Evolutionary conservation across 306 rosid species (phyloP).

Genomic region (Hylodesmum podocarpum): DNA sequence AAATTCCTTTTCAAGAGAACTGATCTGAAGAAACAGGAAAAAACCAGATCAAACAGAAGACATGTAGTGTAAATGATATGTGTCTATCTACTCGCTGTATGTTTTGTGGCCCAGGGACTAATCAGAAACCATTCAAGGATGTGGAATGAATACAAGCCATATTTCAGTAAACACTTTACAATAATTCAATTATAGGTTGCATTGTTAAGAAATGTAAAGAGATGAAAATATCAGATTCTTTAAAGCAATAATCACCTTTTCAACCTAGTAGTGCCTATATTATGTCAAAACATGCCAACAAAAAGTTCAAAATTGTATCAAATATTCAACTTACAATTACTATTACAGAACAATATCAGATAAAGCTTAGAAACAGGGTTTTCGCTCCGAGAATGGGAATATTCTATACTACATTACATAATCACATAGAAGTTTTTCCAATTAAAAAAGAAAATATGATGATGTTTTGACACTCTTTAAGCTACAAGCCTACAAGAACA

Average conservation of each 20-base stretch:
- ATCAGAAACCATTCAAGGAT: constrained; percentile 9
- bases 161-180: neutral
- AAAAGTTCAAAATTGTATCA: constrained; percentile 7
- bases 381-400: no score
- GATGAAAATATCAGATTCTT: neutral
- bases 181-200: constrained; percentile 14
- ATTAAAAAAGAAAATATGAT: neutral
- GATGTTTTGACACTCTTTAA: constrained; percentile 1
- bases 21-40: constrained; percentile 36
- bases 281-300: constrained; percentile 3
- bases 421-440: no score
- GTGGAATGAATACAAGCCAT: neutral
- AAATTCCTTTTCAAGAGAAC: constrained; percentile 80
- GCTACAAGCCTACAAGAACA: constrained; percentile 13
- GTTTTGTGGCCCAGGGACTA: neutral
- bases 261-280: constrained; percentile 11
- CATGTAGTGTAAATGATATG: neutral
- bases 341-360: neutral
- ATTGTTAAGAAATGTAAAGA: neutral
- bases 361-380: no score
- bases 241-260: constrained; percentile 4
- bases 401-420: no score
- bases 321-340: no score
- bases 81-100: constrained; percentile 4
- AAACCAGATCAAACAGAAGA: constrained; percentile 23